Evolutionary conservation across 257 asterid genomes (phyloP).

Genomic region (Ligustrum vulgare): DNA sequence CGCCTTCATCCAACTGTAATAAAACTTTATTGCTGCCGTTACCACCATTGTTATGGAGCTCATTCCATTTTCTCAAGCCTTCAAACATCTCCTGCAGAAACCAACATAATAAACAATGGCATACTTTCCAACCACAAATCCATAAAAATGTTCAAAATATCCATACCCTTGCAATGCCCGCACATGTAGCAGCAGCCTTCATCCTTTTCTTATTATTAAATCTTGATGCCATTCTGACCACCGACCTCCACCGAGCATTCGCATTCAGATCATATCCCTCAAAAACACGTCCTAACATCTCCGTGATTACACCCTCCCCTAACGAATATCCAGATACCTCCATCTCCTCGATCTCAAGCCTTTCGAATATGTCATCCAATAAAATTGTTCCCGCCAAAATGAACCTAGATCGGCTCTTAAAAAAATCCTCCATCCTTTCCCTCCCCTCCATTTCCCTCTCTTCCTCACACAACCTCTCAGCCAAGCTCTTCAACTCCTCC

Average conservation of each 20-base stretch:
- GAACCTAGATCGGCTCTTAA: constrained; percentile 54
- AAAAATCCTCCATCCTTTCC: constrained; percentile 40
- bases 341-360: constrained; percentile 59
- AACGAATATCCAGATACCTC: constrained; percentile 78
- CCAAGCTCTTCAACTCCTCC: constrained; percentile 54
- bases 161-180: constrained; percentile 56
- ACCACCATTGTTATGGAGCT: constrained; percentile 18
- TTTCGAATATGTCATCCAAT: constrained; percentile 57
- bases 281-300: constrained; percentile 51
- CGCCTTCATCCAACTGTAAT: constrained; percentile 45
- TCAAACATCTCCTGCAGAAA: constrained; percentile 61
- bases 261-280: constrained; percentile 49
- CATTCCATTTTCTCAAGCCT: constrained; percentile 51
- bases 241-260: constrained; percentile 75
- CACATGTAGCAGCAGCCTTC: constrained; percentile 58
- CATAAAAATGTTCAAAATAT: constrained; percentile 3
- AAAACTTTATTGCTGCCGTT: constrained; percentile 21
- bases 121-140: constrained; percentile 6
- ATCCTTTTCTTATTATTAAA: constrained; percentile 64
- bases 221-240: constrained; percentile 52
- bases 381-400: constrained; percentile 69
- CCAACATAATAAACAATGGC: constrained; percentile 25
- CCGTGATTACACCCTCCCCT: constrained; percentile 74
- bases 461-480: constrained; percentile 45
- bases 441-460: constrained; percentile 46